A percentile compares a stretch with the other conserved stretches of the same genome.
phyloP scores from a whole-genome alignment of 345 rosid species.

The Dimocarpus longan region DNA sequence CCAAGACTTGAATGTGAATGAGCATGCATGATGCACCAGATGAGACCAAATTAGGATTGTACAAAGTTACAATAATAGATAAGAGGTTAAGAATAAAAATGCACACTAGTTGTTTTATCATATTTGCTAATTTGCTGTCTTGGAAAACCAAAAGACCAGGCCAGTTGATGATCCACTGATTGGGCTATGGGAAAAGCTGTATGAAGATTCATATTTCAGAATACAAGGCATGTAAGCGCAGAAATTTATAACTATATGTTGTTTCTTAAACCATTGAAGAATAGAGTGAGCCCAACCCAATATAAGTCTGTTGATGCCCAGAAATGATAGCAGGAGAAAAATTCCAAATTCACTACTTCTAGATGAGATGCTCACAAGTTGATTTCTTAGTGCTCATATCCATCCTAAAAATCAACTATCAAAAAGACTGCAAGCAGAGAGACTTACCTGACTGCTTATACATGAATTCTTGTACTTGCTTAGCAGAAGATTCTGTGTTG shows the following conservation, averaged over 20 bases:
- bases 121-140: background rate
- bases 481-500: constrained; percentile 36
- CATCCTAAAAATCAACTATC: constrained; percentile 9
- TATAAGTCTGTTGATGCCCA: background rate
- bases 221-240: background rate
- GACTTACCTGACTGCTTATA: constrained; percentile 53
- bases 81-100: too few relatives aligned
- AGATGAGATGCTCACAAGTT: constrained; percentile 8
- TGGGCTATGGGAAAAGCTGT: background rate
- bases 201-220: constrained; percentile 1
- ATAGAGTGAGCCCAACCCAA: background rate
- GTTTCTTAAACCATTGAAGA: constrained; percentile 1
- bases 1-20: constrained; percentile 16
- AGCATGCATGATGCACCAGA: background rate
- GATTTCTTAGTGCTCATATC: constrained; percentile 9
- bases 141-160: background rate
- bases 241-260: constrained; percentile 6
- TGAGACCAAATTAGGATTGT: background rate
- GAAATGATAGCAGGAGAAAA: background rate
- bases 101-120: background rate
- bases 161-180: background rate
- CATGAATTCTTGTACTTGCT: constrained; percentile 34
- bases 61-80: background rate
- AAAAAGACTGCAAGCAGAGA: constrained; percentile 16
- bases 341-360: background rate